phyloP scores from a whole-genome alignment of 2,329 filamentous ascomycete genomes.

The Aurifilum marmelostoma region DNA sequence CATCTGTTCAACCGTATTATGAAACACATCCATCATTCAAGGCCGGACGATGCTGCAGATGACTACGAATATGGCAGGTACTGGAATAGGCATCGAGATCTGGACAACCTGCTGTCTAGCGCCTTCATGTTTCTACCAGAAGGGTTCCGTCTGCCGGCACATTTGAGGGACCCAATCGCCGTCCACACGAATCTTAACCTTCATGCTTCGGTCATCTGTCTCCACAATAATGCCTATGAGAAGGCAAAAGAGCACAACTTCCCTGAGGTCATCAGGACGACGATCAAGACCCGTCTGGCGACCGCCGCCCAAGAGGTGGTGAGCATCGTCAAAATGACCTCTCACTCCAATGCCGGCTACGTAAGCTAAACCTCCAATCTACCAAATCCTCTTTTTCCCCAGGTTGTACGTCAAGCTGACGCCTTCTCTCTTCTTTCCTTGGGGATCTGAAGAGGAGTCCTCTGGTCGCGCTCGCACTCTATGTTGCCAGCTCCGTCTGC shows the following conservation, averaged over 20 bases:
- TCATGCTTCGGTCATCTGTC: constrained; percentile 83
- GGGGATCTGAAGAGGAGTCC: constrained; percentile 66
- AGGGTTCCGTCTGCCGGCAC: constrained; percentile 70
- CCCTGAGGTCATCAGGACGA: constrained; percentile 64
- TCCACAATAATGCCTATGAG: constrained; percentile 87
- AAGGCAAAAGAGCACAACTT: constrained; percentile 76
- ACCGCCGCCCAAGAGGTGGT: constrained; percentile 84
- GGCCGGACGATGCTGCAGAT: constrained; percentile 70
- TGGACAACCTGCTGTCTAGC: constrained; percentile 80
- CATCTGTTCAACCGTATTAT: constrained; percentile 82
- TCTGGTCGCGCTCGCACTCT: constrained; percentile 80
- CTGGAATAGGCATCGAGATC: constrained; percentile 81
- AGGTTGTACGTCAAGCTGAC: constrained; percentile 6
- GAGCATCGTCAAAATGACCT: constrained; percentile 78
- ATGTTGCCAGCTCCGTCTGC: constrained; percentile 83
- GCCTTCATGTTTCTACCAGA: constrained; percentile 79
- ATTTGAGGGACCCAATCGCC: constrained; percentile 70
- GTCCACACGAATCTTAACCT: constrained; percentile 87
- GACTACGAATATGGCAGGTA: constrained; percentile 77
- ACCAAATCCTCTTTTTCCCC: background rate
- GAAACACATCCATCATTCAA: constrained; percentile 75
- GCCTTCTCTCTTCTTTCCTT: background rate
- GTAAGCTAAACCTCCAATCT: constrained; percentile 52
- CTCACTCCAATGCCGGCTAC: constrained; percentile 67
- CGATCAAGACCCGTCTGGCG: constrained; percentile 73